Evolutionary conservation across 345 rosid genomes (phyloP), one percentile per base, ranked within the genome.

Genomic region (Linum usitatissimum): DNA sequence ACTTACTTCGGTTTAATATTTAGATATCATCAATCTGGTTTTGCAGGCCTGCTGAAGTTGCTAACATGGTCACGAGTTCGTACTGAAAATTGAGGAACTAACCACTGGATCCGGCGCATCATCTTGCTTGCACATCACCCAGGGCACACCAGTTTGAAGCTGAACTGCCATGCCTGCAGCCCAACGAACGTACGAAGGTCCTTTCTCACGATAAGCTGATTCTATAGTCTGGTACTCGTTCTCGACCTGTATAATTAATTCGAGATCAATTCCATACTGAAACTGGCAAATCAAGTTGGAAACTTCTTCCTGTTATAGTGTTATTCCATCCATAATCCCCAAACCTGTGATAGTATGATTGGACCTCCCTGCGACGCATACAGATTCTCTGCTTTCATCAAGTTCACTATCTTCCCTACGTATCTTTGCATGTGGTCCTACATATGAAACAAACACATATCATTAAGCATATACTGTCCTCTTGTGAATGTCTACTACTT

Each of bases 311-410:
- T 7, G 5, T 4, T 34, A 5, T 34, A 34, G 5, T 34, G 38
- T 34, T 34, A 7, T 34, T 34, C 38, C 5, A 4, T 34, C 28
- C 28, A 23, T 34, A 7, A 34, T 56, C 19, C 12, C 66, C 42
- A 15, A 64, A 84, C 91, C 94, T 91, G 96, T 15, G 96, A 88
- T 57, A 88, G 72, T 71, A 91, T 86, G 58, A 86, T 88, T 10
- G 97, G 96, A 9, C 97, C 96, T 68, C 96, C 94, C 69, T 91
- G 96, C 1, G 96, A 88, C 71, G 91, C 96, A 70, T 65, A 88
- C 57, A 88, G 64, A 34, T 69, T 76, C 49, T 86, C 83, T 0
- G 83, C 66, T 61, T 84, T 80, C 97, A 91, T 79, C 90, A 86
- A 64, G 60, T 69, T 78, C 53, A 84, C 94, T 54, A 88, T 78